Evolutionary conservation across 2,329 filamentous ascomycete species (phyloP).

Genomic region (Herpotrichia juniperi): DNA sequence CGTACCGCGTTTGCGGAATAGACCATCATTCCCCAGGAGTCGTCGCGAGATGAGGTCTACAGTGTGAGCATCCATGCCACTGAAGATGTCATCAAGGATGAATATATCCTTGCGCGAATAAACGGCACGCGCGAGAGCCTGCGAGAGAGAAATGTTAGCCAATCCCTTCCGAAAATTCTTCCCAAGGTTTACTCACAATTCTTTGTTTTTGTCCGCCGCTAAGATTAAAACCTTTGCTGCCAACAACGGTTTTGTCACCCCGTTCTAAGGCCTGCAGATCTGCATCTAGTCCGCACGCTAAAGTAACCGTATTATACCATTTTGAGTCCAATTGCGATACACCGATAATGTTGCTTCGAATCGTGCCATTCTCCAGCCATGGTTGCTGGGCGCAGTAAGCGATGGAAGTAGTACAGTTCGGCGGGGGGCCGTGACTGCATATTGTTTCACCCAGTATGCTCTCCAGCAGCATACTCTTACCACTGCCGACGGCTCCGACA

Average conservation of each 20-base stretch:
- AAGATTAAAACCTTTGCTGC: no score
- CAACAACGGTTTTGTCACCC: no score
- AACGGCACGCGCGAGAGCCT: slow-evolving; percentile 12
- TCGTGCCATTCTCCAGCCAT: slow-evolving; percentile 23
- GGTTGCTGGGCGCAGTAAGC: slow-evolving; percentile 15
- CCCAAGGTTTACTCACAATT: slow-evolving; percentile 20
- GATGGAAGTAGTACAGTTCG: no score
- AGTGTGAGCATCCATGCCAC: neutral
- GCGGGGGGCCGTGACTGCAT: neutral
- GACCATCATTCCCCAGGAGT: neutral
- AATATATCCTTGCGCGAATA: neutral
- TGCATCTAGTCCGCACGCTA: slow-evolving; percentile 53
- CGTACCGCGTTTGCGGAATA: neutral
- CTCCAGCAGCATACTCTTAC: slow-evolving; percentile 41
- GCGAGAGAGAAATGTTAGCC: neutral
- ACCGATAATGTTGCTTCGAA: slow-evolving; percentile 26
- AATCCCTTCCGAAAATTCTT: neutral
- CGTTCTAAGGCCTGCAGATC: no score
- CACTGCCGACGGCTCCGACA: slow-evolving; percentile 5
- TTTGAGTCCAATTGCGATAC: slow-evolving; percentile 18
- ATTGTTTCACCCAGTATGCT: slow-evolving; percentile 14
- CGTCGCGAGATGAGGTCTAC: neutral
- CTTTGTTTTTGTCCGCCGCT: no score
- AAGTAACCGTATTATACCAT: slow-evolving; percentile 31
- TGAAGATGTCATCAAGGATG: neutral